These are phyloP conservation scores for Fusarium ambrosium DNA, from an alignment of 2,329 filamentous ascomycete genomes.

Conservation along the genomic window DNA sequence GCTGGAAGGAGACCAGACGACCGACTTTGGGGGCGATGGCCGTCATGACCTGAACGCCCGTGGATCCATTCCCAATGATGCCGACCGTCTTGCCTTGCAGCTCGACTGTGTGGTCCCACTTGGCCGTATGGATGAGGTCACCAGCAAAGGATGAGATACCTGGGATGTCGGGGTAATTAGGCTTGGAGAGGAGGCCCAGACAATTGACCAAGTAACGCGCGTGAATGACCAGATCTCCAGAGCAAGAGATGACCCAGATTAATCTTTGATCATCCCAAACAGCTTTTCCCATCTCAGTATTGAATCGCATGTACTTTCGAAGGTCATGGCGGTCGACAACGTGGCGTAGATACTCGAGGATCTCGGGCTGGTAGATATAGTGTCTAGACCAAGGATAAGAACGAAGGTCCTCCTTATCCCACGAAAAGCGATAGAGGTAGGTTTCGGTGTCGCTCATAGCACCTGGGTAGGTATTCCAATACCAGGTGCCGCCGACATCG, in stretches of 20 bases:
- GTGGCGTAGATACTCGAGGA: constrained; percentile 23
- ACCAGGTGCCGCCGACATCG: constrained; percentile 26
- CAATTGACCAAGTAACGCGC: not conserved
- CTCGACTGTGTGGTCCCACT: not conserved
- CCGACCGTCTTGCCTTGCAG: constrained; percentile 14
- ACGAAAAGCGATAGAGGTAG: constrained; percentile 26
- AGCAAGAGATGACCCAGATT: not conserved
- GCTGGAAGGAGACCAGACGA: constrained; percentile 37
- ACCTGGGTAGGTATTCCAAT: constrained; percentile 27
- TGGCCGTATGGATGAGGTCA: not conserved
- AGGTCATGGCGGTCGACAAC: constrained; percentile 18
- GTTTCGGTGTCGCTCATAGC: constrained; percentile 29
- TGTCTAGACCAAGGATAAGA: constrained; percentile 22
- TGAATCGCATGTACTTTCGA: constrained; percentile 54
- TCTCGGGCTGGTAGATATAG: constrained; percentile 29
- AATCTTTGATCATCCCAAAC: constrained; percentile 28
- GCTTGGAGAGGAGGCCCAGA: not conserved
- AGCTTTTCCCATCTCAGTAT: constrained; percentile 52
- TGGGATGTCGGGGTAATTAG: not conserved
- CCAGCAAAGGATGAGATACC: not conserved
- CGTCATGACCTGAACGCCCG: constrained; percentile 29
- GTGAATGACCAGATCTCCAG: not conserved
- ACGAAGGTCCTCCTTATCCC: constrained; percentile 25
- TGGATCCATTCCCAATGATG: constrained; percentile 24
- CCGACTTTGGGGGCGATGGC: constrained; percentile 12